Base-by-base conservation (phyloP, 2,329 filamentous ascomycete genomes). In the Alternaria angustiovoidea region DNA sequence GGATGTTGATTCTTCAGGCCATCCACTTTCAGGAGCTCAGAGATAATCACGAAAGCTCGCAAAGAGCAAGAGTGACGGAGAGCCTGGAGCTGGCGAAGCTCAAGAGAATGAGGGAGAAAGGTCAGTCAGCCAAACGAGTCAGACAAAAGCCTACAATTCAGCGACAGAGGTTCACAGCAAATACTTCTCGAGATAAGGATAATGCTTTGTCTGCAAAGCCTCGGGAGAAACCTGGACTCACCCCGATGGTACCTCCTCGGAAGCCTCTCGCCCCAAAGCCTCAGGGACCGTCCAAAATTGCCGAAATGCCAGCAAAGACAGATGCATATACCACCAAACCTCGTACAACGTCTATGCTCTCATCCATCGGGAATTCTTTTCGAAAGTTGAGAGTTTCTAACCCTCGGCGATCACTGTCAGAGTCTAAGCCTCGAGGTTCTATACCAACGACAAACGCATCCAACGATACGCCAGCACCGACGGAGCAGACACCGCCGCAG, bases 1-100 rank as follows among this genome's bases (percentile, higher is more conserved):
- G 58, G n/a, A 7, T 57, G 12, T n/a, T 53, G 22, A 57, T 61
- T 34, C 38, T 61, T 6, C 61, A 61, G 44, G 57, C 61, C 6
- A 54, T 61, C 4, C 54, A 61, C 48, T 61, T 57, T 28, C 20
- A 57, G 18, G 57, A 63, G 26, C 44, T 61, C 16, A 14, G 12
- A 7, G 46, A 49, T 18, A 11, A 44, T 11, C 11, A 20, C 16
- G 44, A 57, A 14, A 52, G 12, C 9, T 26, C n/a, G 11, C 46
- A n/a, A 18, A 30, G n/a, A 42, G 42, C 28, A 26, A 28, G 7
- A 6, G 42, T n/a, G 20, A 22, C 41, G 22, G n/a, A 55, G 16
- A 18, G 11, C 18, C n/a, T 30, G 3, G 28, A 44, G 18, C 36
- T 51, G 24, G 36, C 14, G 16, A 48, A 32, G 30, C 7, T 7